A percentile compares a stretch with the other conserved stretches of the same genome.
phyloP scores from a whole-genome alignment of 805 yeast species.

The Hermanozyma aechmeae region DNA sequence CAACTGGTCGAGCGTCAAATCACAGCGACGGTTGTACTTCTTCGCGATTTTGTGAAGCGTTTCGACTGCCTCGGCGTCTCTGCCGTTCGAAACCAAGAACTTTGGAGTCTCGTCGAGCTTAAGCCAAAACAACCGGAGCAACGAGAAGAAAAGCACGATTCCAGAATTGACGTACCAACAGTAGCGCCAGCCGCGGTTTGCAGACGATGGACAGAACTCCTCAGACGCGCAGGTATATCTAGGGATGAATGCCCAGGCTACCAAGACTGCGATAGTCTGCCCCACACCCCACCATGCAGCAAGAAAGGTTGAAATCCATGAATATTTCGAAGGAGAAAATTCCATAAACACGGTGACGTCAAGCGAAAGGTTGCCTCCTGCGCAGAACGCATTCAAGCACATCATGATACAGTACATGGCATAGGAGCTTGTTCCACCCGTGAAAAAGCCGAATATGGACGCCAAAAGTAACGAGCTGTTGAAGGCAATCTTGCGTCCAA shows the following conservation, averaged over 20 bases:
- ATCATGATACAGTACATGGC: constrained; percentile 43
- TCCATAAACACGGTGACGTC: constrained; percentile 48
- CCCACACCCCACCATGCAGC: constrained; percentile 50
- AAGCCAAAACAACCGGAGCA: constrained; percentile 3
- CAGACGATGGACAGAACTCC: constrained; percentile 3
- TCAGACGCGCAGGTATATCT: constrained; percentile 28
- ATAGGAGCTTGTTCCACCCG: constrained; percentile 43
- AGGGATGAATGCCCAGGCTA: constrained; percentile 46
- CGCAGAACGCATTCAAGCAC: constrained; percentile 34
- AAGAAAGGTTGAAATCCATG: constrained; percentile 43
- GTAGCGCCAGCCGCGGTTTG: constrained; percentile 7
- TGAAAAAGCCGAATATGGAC: constrained; percentile 42
- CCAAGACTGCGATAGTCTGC: constrained; percentile 41
- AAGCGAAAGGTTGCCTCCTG: constrained; percentile 50
- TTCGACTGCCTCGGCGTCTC: constrained; percentile 6
- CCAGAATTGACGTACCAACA: constrained; percentile 6
- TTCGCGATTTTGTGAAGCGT: constrained; percentile 2
- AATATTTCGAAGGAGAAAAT: constrained; percentile 41
- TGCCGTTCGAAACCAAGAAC: constrained; percentile 5
- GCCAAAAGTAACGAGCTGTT: constrained; percentile 38
- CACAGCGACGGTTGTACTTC: constrained; percentile 9
- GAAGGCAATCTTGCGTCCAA: constrained; percentile 46
- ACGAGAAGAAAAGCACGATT: constrained; percentile 3
- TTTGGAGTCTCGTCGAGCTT: constrained; percentile 6
- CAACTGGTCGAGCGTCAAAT: constrained; percentile 5